Conservation (phyloP, 352 stramenopile genomes). For the Globisporangium megalacanthum region DNA sequence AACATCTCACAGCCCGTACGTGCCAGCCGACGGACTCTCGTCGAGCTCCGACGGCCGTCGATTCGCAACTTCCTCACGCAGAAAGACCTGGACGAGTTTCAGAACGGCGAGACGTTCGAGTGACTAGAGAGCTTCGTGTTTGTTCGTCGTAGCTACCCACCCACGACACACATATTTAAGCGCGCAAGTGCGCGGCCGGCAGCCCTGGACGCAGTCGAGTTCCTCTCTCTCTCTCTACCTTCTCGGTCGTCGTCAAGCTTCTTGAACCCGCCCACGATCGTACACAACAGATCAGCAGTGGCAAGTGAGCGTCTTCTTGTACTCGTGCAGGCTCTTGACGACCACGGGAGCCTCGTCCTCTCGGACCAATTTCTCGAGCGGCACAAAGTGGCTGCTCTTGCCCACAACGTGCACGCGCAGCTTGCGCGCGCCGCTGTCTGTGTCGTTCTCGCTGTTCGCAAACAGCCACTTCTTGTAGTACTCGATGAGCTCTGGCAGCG, state of each 20-base stretch:
- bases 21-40: slow-evolving; percentile 1
- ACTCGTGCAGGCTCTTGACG: slow-evolving; percentile 52
- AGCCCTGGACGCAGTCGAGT: background rate
- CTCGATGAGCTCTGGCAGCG: slow-evolving; percentile 28
- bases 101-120: slow-evolving; percentile 26
- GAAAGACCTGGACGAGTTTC: slow-evolving; percentile 58
- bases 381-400: slow-evolving; percentile 50
- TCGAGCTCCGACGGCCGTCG: slow-evolving; percentile 29
- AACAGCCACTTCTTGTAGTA: slow-evolving; percentile 61
- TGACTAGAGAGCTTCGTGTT: slow-evolving; percentile 16
- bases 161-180: slow-evolving; percentile 7
- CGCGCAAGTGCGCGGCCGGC: background rate
- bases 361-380: slow-evolving; percentile 50
- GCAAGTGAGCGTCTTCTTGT: slow-evolving; percentile 51
- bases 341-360: slow-evolving; percentile 44
- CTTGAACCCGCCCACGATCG: too few species aligned
- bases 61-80: slow-evolving; percentile 54
- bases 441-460: background rate
- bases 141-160: background rate
- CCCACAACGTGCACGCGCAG: slow-evolving; percentile 74
- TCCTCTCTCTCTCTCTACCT: background rate
- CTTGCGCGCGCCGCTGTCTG: slow-evolving; percentile 27
- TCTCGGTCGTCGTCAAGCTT: too few species aligned
- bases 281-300: slow-evolving; percentile 25
- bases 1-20: background rate